Evolutionary conservation across 306 rosid species (phyloP), one percentile per base, ranked within the genome.

Genomic region (Argentina anserina): DNA sequence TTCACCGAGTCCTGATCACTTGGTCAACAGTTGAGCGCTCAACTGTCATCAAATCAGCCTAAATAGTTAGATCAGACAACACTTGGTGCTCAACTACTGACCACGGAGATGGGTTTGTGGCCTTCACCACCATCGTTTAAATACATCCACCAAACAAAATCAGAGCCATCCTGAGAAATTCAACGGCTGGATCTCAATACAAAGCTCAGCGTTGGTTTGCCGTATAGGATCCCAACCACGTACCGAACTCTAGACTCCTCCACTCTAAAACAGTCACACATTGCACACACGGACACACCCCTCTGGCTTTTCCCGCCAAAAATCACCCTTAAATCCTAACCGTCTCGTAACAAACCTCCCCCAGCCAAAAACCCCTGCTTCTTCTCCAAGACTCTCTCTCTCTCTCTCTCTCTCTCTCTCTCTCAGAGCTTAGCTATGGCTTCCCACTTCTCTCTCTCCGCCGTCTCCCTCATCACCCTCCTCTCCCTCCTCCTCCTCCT

Each of bases 401-500:
- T 21, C 21, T 9, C 58, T 8, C 28, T 21, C 50, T 40, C 20
- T 13, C 37, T 12, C 45, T 31, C 45, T 11, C 55, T 55, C 33
- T 20, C 10, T 34, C 13, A 18, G 5, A 23, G 17, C 26, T 17
- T 36, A 58, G 63, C 72, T 42, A 80, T 78, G 83, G 17, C 46
- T 47, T 43, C 59, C 76, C 12, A 23, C 65, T 47, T 62, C 78
- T 23, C 50, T 65, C 25, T 78, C 76, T 18, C 64, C 69, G 20
- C 67, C 69, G 20, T 78, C 81, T 21, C 74, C 45, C 72, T 15
- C 83, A 28, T 84, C 39, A 76, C 78, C 81, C 72, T 61, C 84
- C 72, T 36, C 80, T 82, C 78, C 71, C 74, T 11, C 53, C 79
- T 70, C 56, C 73, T 78, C 75, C 36, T 33, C 36, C 36, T 33